These are phyloP conservation scores for Prunus mira DNA, from an alignment of 306 rosid genomes.

Conservation along the genomic window DNA sequence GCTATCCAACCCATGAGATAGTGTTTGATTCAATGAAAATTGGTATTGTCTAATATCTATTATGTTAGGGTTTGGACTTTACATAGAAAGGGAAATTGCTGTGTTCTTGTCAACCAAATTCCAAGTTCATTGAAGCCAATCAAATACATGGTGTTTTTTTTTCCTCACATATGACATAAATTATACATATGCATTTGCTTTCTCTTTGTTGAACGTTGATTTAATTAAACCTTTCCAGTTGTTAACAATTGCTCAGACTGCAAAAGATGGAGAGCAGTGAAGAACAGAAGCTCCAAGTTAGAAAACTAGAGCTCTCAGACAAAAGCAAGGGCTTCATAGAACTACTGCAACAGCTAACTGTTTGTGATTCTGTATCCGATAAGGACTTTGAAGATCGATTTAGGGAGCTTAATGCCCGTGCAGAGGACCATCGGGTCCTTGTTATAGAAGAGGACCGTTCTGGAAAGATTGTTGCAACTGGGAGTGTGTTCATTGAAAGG, in stretches of 20 bases:
- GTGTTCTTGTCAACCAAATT: too few relatives aligned
- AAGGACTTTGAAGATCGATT: conserved; percentile 65
- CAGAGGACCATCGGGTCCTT: conserved; percentile 60
- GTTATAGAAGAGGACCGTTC: conserved; percentile 55
- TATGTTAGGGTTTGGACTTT: too few relatives aligned
- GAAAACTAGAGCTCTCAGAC: conserved; percentile 60
- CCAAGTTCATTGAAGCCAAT: too few relatives aligned
- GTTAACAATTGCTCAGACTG: not conserved
- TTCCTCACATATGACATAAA: too few relatives aligned
- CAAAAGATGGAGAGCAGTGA: conserved; percentile 34
- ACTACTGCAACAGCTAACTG: conserved; percentile 63
- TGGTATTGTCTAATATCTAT: not conserved
- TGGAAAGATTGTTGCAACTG: conserved; percentile 63
- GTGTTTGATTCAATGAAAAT: not conserved
- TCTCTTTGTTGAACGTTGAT: not conserved
- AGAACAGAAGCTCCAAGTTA: conserved; percentile 34
- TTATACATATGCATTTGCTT: not conserved
- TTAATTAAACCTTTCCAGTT: not conserved
- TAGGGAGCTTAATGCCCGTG: conserved; percentile 47
- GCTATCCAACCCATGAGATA: not conserved
- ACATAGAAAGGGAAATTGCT: too few relatives aligned
- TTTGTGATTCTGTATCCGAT: conserved; percentile 67
- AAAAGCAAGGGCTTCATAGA: conserved; percentile 70
- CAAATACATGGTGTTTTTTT: too few relatives aligned
- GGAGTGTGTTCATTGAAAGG: conserved; percentile 55